Evolutionary conservation across 1,139 yeast genomes (phyloP), one percentile per base, ranked within the genome.

Genomic region (Kurtzmaniella natalensis): DNA sequence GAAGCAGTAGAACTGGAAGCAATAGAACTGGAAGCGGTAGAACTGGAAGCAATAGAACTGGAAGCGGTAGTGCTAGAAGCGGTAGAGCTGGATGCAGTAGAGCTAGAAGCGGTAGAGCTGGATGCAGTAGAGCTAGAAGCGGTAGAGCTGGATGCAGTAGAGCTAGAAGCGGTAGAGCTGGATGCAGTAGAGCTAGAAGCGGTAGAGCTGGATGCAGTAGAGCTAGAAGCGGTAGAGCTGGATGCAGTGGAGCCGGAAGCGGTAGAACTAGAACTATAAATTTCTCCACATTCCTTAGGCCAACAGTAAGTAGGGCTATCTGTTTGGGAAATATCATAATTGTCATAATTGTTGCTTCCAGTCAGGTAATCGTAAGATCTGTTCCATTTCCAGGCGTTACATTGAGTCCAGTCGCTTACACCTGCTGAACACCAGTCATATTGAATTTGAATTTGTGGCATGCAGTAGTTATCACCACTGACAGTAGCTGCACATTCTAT

Each of bases 351-450:
- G 8, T 11, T 9, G 14, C 26, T 23, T 18, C 25, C 33, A 18
- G 25, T 24, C 15, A 19, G 23, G 23, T 30, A 30, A 24, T 30
- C 33, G 11, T 30, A 30, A 7, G 33, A 30, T 15, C 20, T 24
- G 11, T 21, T 22, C 25, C 18, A 29, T 24, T 18, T 11, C 15
- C 28, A 24, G 13, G 8, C 18, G 7, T 18, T 17, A 30, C 33
- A 30, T 10, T 18, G 23, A 15, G 25, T 22, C 5, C 13, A 22
- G 18, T 29, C 32, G 4, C 28, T 24, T 17, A 30, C 28, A 17
- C 33, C 33, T 4, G 20, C 33, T 18, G 33, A 17, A 30, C 33
- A 30, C 33, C 33, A 30, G n/a, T 30, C 33, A 10, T 30, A 30
- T 24, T 30, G 33, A 24, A 30, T 20, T 5, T 21, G 19, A 14